Evolutionary conservation across 2,329 filamentous ascomycete species (phyloP).

Genomic region (Hypocrella siamensis): DNA sequence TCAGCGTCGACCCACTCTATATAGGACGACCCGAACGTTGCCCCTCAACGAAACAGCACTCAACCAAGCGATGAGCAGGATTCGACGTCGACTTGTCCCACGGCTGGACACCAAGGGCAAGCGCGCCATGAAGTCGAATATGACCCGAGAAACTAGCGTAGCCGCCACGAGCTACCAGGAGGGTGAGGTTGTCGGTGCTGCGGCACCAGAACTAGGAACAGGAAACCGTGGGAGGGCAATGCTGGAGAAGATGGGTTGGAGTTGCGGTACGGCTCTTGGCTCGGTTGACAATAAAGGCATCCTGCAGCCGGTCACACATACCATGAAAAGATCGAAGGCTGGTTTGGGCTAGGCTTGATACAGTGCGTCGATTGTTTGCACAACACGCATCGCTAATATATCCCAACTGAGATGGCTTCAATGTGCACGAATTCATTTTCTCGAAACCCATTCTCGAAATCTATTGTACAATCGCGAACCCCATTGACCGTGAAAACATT

Average conservation of each 20-base stretch:
- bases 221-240: slow-evolving; percentile 76
- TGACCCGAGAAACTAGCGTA: slow-evolving; percentile 6
- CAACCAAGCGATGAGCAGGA: slow-evolving; percentile 26
- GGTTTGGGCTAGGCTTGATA: slow-evolving; percentile 47
- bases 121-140: slow-evolving; percentile 15
- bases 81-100: slow-evolving; percentile 39
- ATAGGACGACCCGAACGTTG: slow-evolving; percentile 54
- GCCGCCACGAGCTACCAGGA: slow-evolving; percentile 45
- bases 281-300: slow-evolving; percentile 76
- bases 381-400: slow-evolving; percentile 19
- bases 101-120: slow-evolving; percentile 28
- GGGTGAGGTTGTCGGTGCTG: slow-evolving; percentile 75
- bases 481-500: slow-evolving; percentile 55
- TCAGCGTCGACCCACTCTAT: slow-evolving; percentile 60
- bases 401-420: too few species aligned
- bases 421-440: slow-evolving; percentile 48
- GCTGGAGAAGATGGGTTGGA: slow-evolving; percentile 97
- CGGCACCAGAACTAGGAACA: slow-evolving; percentile 66
- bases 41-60: slow-evolving; percentile 43
- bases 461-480: slow-evolving; percentile 62
- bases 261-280: slow-evolving; percentile 69
- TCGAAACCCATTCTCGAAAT: slow-evolving; percentile 46
- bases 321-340: slow-evolving; percentile 74
- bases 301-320: slow-evolving; percentile 67
- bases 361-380: not conserved